A percentile compares a stretch with the other conserved stretches of the same genome.
Conservation (phyloP, 345 rosid species). For the Bruguiera sexangula region DNA sequence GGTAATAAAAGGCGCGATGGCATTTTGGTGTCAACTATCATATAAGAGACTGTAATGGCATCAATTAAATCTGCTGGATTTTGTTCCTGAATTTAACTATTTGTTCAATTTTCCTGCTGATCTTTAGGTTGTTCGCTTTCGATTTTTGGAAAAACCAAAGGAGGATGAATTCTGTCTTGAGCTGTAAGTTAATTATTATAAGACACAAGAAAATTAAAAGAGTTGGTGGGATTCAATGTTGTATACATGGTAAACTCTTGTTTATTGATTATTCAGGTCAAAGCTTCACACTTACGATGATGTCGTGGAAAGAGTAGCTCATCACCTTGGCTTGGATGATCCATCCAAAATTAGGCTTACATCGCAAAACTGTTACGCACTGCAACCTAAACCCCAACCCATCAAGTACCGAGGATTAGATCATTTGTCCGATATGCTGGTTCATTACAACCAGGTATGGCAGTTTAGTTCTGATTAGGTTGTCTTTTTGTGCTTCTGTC, state of each 20-base stretch:
- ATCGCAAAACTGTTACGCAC: constrained; percentile 97
- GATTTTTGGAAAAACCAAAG: constrained; percentile 82
- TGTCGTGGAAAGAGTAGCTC: constrained; percentile 85
- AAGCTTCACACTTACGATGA: constrained; percentile 92
- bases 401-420: constrained; percentile 87
- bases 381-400: constrained; percentile 96
- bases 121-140: constrained; percentile 45
- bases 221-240: background rate
- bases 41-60: too few relatives aligned
- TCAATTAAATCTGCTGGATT: background rate
- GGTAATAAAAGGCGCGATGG: too few relatives aligned
- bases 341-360: constrained; percentile 93
- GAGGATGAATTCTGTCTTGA: constrained; percentile 67
- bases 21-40: too few relatives aligned
- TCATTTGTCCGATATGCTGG: constrained; percentile 84
- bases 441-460: constrained; percentile 85
- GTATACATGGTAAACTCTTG: background rate
- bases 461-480: background rate
- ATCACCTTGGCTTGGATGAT: constrained; percentile 76
- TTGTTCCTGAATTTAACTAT: background rate
- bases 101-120: constrained; percentile 6
- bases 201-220: background rate
- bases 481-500: constrained; percentile 3
- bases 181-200: constrained; percentile 14
- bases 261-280: constrained; percentile 47